phyloP scores from a whole-genome alignment of 1,284 basidiomycete species.

The Marasmius sp. region DNA sequence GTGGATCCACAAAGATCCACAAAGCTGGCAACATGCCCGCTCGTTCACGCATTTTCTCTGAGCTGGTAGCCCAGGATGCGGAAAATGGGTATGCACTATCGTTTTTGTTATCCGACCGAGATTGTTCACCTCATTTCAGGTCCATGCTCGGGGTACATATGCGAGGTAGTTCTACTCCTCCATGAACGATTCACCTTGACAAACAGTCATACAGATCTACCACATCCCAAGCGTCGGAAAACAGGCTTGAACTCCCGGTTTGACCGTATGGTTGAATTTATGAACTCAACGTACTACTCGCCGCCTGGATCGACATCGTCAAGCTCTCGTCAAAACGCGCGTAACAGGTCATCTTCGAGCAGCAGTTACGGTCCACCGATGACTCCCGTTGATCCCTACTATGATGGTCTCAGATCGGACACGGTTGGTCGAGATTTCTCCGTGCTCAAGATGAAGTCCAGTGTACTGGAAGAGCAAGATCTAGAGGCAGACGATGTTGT shows the following conservation, averaged over 20 bases:
- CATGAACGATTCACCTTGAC: background rate
- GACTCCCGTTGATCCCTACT: constrained; percentile 42
- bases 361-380: constrained; percentile 38
- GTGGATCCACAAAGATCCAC: background rate
- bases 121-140: background rate
- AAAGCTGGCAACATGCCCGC: constrained; percentile 6
- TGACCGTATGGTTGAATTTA: constrained; percentile 63
- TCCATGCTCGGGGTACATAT: background rate
- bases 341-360: constrained; percentile 35
- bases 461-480: background rate
- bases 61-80: constrained; percentile 9
- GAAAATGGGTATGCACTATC: constrained; percentile 6
- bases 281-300: constrained; percentile 40
- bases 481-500: constrained; percentile 8
- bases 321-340: constrained; percentile 17
- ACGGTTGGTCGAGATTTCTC: constrained; percentile 39
- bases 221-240: constrained; percentile 44
- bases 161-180: background rate
- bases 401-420: constrained; percentile 31
- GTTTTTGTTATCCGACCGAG: background rate
- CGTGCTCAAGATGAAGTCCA: constrained; percentile 39
- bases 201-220: background rate
- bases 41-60: constrained; percentile 11
- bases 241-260: constrained; percentile 57
- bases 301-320: constrained; percentile 5